Base-by-base conservation (phyloP, 257 asterid genomes). In the Solanum piurae region DNA sequence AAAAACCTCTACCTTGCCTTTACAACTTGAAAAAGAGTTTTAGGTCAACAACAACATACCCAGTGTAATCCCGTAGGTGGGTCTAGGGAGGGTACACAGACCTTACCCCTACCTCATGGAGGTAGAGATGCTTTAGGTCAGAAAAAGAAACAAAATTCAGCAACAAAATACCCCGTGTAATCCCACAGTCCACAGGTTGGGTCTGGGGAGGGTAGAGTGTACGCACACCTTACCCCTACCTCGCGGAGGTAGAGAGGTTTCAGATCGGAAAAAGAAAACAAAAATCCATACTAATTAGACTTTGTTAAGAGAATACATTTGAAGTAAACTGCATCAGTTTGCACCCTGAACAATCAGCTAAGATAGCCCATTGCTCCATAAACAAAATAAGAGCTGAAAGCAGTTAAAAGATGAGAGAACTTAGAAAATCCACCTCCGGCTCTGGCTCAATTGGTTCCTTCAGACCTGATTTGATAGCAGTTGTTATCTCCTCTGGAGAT, bases 371-470 rank as follows among this genome's bases (percentile, higher is more conserved):
- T 20, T 18, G 69, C 29, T 49, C 86, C 69, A 29, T 49, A 31
- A 49, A 10, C 44, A 82, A 82, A 80, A 27, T 79, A 79, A 29
- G 42, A 25, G 21, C 69, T 29, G 69, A 82, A 82, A 10, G 68
- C 29, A 80, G 86, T 82, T 82, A 86, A 25, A 73, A 49, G 40
- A 90, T 23, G 66, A 83, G 38, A 85, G 27, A 66, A 16, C 69
- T 86, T 49, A 86, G 86, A 86, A 84, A 88, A 83, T 80, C 83
- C 74, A 97, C 99, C 99, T 97, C 99, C 18, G 98, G 99, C 90
- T 97, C 99, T 84, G 98, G 97, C 89, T 96, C 98, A 91, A 97
- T 96, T 79, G 95, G 94, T 91, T 94, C 98, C 90, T 94, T 91
- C 89, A 97, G 91, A 84, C 99, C 99, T 88, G 94, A 97, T 91